These are phyloP conservation scores for Wallacemonas sp. DNA, from an alignment of 208 protist species.

Conservation along the genomic window DNA sequence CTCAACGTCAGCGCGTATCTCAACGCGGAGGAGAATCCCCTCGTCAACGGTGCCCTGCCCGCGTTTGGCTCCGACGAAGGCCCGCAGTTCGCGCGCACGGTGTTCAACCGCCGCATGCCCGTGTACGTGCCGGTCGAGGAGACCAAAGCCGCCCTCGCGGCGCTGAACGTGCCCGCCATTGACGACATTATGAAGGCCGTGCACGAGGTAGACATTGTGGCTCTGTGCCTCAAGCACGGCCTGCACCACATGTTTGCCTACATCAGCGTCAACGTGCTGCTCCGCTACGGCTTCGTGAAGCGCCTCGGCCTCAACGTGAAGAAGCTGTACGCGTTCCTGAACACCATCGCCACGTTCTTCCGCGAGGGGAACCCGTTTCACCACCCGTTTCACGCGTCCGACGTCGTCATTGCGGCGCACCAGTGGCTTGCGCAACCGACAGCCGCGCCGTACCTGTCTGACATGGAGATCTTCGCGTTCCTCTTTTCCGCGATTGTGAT, in stretches of 20 bases:
- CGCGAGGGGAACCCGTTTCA: constrained; percentile 71
- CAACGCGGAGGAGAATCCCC: constrained; percentile 24
- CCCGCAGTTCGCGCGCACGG: constrained; percentile 42
- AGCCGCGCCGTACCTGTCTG: constrained; percentile 34
- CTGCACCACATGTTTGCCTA: constrained; percentile 19
- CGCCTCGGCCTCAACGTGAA: constrained; percentile 48
- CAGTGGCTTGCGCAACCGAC: constrained; percentile 52
- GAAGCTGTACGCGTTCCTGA: constrained; percentile 47
- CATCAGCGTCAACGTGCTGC: constrained; percentile 60
- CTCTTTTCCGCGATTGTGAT: constrained; percentile 53
- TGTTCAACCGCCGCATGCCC: constrained; percentile 38
- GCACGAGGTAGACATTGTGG: constrained; percentile 14
- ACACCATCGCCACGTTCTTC: constrained; percentile 44
- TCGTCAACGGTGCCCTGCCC: constrained; percentile 28
- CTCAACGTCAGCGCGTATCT: constrained; percentile 32
- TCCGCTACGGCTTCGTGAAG: constrained; percentile 62
- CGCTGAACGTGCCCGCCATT: constrained; percentile 45
- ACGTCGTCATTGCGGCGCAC: constrained; percentile 70
- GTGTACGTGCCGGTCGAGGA: constrained; percentile 34
- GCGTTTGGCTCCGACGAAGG: constrained; percentile 33
- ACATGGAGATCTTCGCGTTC: constrained; percentile 57
- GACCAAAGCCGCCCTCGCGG: constrained; percentile 27
- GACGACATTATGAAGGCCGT: constrained; percentile 27
- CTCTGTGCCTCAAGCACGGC: constrained; percentile 17
- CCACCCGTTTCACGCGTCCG: constrained; percentile 67